Percentiles rank a stretch among this genome's conserved stretches.
phyloP scores from a whole-genome alignment of 441 rosid species.

The Arabidopsis hybrid region DNA sequence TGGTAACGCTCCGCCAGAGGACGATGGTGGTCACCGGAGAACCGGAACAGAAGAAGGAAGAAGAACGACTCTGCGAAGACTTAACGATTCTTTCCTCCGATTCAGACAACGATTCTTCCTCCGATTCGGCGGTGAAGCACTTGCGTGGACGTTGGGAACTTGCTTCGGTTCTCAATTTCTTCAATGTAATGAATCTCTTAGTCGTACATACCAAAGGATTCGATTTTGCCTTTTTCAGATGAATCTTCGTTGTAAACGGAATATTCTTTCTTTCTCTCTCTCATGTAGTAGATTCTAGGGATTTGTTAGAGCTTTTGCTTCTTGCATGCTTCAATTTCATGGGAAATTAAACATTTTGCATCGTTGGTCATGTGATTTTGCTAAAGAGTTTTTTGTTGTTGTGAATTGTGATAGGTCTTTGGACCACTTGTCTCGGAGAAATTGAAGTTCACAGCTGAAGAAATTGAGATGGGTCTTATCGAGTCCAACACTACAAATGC shows the following conservation, averaged over 20 bases:
- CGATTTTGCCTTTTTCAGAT: conserved; percentile 13
- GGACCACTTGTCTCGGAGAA: conserved; percentile 61
- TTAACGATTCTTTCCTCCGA: conserved; percentile 15
- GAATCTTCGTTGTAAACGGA: conserved; percentile 9
- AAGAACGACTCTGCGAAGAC: conserved; percentile 32
- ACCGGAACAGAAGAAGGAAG: conserved; percentile 9
- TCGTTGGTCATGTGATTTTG: background rate
- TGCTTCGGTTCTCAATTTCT: conserved; percentile 85
- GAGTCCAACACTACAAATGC: conserved; percentile 57
- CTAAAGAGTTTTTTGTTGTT: too few relatives aligned
- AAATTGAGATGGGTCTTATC: conserved; percentile 73
- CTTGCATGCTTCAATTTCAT: conserved; percentile 1
- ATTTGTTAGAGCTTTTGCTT: background rate
- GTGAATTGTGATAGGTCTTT: conserved; percentile 61
- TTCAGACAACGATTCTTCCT: conserved; percentile 31
- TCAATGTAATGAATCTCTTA: conserved; percentile 51
- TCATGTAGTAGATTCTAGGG: conserved; percentile 21
- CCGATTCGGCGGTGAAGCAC: conserved; percentile 51
- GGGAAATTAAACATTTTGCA: background rate
- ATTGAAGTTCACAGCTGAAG: conserved; percentile 74
- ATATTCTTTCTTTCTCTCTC: background rate
- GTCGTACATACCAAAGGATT: background rate
- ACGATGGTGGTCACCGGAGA: conserved; percentile 27
- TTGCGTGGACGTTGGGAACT: conserved; percentile 91
- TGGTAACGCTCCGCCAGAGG: conserved; percentile 51